Conservation (phyloP, 495 filamentous ascomycete species). For the Hypomontagnella submonticulosa region DNA sequence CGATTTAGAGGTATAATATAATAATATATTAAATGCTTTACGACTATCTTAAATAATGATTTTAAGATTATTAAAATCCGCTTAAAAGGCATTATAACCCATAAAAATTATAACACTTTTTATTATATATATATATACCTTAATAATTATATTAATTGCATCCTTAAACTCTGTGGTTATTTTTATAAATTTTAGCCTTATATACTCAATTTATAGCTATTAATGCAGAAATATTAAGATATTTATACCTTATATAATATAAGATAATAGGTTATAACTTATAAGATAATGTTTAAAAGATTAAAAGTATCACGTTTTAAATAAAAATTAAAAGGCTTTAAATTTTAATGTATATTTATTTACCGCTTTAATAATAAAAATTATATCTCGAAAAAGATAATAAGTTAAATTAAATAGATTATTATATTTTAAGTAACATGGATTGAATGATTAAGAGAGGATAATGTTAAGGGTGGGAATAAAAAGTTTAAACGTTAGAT, state of each 20-base stretch:
- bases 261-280: background rate
- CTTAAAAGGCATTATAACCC: too few species aligned
- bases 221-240: background rate
- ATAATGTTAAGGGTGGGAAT: background rate
- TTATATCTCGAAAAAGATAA: background rate
- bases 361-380: background rate
- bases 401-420: background rate
- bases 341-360: background rate
- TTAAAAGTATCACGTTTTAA: background rate
- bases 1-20: too few species aligned
- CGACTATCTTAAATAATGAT: too few species aligned
- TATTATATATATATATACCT: background rate
- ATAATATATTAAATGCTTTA: too few species aligned
- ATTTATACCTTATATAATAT: slow-evolving; percentile 1
- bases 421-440: background rate
- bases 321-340: background rate
- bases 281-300: background rate
- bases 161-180: too few species aligned
- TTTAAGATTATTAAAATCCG: too few species aligned
- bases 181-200: background rate
- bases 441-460: background rate
- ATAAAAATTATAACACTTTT: slow-evolving; percentile 6
- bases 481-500: background rate
- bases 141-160: background rate
- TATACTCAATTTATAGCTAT: background rate